A percentile compares a stretch with the other conserved stretches of the same genome.
Conservation (phyloP, 345 rosid genomes). For the Physaria fendleri region DNA sequence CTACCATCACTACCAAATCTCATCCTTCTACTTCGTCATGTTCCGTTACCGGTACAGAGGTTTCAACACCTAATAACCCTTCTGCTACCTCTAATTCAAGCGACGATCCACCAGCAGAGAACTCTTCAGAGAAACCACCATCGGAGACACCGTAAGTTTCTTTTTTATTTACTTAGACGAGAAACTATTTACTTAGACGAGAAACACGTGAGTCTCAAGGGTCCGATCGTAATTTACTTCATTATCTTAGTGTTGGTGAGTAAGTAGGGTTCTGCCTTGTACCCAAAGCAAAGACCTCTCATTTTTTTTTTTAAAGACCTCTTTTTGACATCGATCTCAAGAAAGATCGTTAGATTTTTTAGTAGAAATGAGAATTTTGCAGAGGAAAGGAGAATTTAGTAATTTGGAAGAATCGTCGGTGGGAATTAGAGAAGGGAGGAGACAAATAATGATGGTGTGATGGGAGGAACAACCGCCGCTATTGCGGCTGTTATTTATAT, state of each 20-base stretch:
- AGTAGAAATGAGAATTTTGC: background rate
- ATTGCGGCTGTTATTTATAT: slow-evolving; percentile 77
- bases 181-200: slow-evolving; percentile 17
- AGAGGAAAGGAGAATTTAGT: slow-evolving; percentile 13
- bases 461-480: slow-evolving; percentile 39
- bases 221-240: slow-evolving; percentile 38
- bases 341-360: background rate
- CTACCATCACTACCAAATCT: background rate
- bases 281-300: slow-evolving; percentile 1
- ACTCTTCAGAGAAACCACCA: slow-evolving; percentile 63
- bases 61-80: slow-evolving; percentile 51
- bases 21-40: background rate
- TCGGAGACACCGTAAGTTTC: slow-evolving; percentile 89
- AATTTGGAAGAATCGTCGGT: slow-evolving; percentile 23
- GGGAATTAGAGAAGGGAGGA: background rate
- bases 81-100: slow-evolving; percentile 77
- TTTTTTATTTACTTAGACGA: slow-evolving; percentile 3
- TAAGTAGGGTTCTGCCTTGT: slow-evolving; percentile 2
- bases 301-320: background rate
- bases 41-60: slow-evolving; percentile 28
- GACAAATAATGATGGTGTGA: slow-evolving; percentile 4
- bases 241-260: background rate
- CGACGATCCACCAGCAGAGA: slow-evolving; percentile 70
- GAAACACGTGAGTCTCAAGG: slow-evolving; percentile 26
- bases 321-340: background rate